Conservation (phyloP, 73 alveolate species). For the Halteria grandinella region DNA sequence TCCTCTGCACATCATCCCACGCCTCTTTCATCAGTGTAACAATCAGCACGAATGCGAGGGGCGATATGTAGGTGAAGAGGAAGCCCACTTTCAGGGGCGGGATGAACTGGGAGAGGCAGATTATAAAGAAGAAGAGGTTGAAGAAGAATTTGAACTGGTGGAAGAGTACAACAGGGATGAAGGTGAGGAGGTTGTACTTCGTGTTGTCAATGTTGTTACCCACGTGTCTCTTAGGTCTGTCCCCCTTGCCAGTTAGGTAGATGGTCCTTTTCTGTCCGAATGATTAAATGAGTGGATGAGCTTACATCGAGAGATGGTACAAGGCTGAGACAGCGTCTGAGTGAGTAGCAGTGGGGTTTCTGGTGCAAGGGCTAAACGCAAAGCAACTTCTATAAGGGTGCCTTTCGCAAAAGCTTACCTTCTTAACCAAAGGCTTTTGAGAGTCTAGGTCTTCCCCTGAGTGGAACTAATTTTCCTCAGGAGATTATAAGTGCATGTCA, state of each 20-base stretch:
- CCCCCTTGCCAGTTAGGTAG: slow-evolving; percentile 64
- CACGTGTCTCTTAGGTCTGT: slow-evolving; percentile 52
- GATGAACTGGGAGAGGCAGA: slow-evolving; percentile 74
- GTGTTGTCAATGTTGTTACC: slow-evolving; percentile 69
- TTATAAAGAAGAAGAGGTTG: slow-evolving; percentile 70
- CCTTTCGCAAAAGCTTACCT: no score
- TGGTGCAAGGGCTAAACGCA: no score
- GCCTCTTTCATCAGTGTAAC: slow-evolving; percentile 93
- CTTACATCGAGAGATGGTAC: no score
- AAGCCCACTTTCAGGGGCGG: slow-evolving; percentile 77
- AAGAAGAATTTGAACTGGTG: slow-evolving; percentile 74
- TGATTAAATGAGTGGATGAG: no score
- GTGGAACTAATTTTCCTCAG: no score
- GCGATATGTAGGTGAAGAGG: slow-evolving; percentile 90
- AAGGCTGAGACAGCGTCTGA: no score
- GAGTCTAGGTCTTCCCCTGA: no score
- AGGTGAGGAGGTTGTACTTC: slow-evolving; percentile 63
- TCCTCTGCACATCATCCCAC: slow-evolving; percentile 89
- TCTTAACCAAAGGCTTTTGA: no score
- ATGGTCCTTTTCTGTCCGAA: slow-evolving; percentile 59
- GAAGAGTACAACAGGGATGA: slow-evolving; percentile 72
- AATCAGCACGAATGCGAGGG: slow-evolving; percentile 90
- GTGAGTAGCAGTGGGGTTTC: no score
- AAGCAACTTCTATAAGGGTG: no score
- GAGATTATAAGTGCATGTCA: no score